Evolutionary conservation across 345 rosid genomes (phyloP).

Genomic region (Gossypium ekmanianum): DNA sequence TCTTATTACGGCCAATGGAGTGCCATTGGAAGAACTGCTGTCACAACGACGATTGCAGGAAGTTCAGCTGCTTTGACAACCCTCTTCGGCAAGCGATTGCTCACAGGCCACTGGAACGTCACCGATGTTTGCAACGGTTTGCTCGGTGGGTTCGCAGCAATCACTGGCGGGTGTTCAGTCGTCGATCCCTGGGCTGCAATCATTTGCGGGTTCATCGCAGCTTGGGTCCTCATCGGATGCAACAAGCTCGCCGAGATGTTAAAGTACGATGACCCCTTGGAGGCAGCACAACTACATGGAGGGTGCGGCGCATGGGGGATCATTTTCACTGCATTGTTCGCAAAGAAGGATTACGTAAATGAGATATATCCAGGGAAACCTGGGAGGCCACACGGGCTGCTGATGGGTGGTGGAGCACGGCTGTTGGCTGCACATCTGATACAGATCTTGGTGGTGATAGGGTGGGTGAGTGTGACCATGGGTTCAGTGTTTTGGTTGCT

Average conservation of each 20-base stretch:
- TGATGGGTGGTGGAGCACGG: slow-evolving; percentile 42
- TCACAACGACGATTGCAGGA: slow-evolving; percentile 56
- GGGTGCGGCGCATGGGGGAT: slow-evolving; percentile 61
- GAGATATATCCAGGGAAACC: slow-evolving; percentile 31
- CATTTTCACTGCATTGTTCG: slow-evolving; percentile 50
- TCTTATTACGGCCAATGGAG: slow-evolving; percentile 55
- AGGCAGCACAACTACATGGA: slow-evolving; percentile 60
- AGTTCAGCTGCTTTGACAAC: slow-evolving; percentile 57
- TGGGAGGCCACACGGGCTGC: slow-evolving; percentile 31
- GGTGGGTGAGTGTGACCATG: slow-evolving; percentile 45
- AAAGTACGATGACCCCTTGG: slow-evolving; percentile 48
- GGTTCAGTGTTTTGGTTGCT: slow-evolving; percentile 43
- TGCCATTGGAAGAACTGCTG: slow-evolving; percentile 55
- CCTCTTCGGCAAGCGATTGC: slow-evolving; percentile 45
- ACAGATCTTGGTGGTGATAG: slow-evolving; percentile 31
- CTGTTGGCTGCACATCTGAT: slow-evolving; percentile 39
- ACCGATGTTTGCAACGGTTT: slow-evolving; percentile 60
- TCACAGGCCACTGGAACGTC: slow-evolving; percentile 56
- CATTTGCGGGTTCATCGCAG: slow-evolving; percentile 44
- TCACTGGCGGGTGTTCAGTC: slow-evolving; percentile 49
- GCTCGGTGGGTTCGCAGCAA: slow-evolving; percentile 56
- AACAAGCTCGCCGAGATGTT: slow-evolving; percentile 40
- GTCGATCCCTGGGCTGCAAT: slow-evolving; percentile 61
- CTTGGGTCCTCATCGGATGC: slow-evolving; percentile 50
- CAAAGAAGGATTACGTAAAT: slow-evolving; percentile 31